Evolutionary conservation across 768 basidiomycete species (phyloP).

Genomic region (Amanita pallidorosea): DNA sequence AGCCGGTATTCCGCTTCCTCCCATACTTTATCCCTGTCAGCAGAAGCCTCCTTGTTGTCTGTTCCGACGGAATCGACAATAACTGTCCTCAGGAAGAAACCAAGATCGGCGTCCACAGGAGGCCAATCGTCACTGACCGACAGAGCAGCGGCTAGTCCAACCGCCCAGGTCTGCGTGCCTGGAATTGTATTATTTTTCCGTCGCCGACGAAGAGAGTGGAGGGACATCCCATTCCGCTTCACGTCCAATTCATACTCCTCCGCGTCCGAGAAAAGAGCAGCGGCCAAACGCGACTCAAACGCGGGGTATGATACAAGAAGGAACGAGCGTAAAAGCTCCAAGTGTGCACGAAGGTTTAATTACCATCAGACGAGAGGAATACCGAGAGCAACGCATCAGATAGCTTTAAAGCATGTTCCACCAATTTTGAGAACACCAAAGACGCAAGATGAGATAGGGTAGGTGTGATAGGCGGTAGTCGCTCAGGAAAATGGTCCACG

Average conservation of each 20-base stretch:
- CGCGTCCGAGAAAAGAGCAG: conserved; percentile 71
- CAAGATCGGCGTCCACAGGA: conserved; percentile 75
- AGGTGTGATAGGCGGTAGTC: conserved; percentile 54
- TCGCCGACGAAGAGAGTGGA: conserved; percentile 23
- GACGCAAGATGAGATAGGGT: conserved; percentile 50
- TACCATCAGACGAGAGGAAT: conserved; percentile 50
- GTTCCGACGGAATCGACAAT: conserved; percentile 69
- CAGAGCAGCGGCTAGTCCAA: conserved; percentile 68
- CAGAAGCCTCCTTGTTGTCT: conserved; percentile 13
- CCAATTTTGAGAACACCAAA: conserved; percentile 51
- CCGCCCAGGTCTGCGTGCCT: conserved; percentile 36
- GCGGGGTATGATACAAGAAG: conserved; percentile 61
- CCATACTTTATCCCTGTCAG: conserved; percentile 20
- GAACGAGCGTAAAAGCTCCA: conserved; percentile 62
- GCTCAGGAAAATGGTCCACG: conserved; percentile 44
- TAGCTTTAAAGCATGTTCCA: conserved; percentile 50
- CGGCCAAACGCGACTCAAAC: conserved; percentile 60
- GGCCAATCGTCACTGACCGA: conserved; percentile 76
- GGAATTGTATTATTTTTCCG: conserved; percentile 15
- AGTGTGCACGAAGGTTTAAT: conserved; percentile 61
- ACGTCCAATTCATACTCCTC: conserved; percentile 35
- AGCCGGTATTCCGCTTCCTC: conserved; percentile 67
- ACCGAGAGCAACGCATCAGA: conserved; percentile 57
- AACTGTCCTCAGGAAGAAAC: conserved; percentile 74
- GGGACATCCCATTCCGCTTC: conserved; percentile 21